phyloP scores from a whole-genome alignment of 805 yeast genomes.

The Candida insectalens region DNA sequence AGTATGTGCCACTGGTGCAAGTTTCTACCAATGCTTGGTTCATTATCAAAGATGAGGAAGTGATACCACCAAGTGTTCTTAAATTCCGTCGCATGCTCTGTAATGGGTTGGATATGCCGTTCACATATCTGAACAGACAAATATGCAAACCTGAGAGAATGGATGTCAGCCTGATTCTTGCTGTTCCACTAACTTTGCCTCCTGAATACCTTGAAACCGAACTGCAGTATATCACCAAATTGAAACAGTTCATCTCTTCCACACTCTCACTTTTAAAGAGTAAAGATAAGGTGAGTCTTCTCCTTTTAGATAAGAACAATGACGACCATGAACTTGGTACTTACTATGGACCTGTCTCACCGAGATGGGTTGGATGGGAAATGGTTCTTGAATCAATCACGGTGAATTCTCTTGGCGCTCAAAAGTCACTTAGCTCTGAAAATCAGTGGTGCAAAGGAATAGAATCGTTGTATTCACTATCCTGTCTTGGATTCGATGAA shows the following conservation, averaged over 20 bases:
- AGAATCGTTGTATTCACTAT: conserved; percentile 12
- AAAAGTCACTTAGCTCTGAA: no score
- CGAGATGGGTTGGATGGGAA: conserved; percentile 23
- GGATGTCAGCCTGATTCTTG: conserved; percentile 17
- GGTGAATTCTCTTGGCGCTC: conserved; percentile 10
- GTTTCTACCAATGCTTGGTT: conserved; percentile 44
- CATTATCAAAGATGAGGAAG: conserved; percentile 22
- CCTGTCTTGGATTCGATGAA: conserved; percentile 12
- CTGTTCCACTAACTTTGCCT: conserved; percentile 15
- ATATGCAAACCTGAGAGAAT: conserved; percentile 29
- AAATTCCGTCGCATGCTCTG: conserved; percentile 27
- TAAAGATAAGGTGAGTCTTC: conserved; percentile 20
- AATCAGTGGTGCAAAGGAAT: conserved; percentile 17
- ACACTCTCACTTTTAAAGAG: conserved; percentile 9
- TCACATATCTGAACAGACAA: conserved; percentile 26
- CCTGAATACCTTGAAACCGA: conserved; percentile 12
- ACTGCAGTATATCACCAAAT: conserved; percentile 11
- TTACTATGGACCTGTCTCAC: conserved; percentile 21
- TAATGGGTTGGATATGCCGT: conserved; percentile 33
- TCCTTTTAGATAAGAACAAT: conserved; percentile 12
- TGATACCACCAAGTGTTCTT: conserved; percentile 31
- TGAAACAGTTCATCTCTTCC: conserved; percentile 7
- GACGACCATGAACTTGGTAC: conserved; percentile 12
- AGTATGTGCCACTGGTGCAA: conserved; percentile 29
- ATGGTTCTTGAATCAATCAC: conserved; percentile 12